Evolutionary conservation across 2,329 filamentous ascomycete genomes (phyloP).

Genomic region (Phialophora verrucosa): DNA sequence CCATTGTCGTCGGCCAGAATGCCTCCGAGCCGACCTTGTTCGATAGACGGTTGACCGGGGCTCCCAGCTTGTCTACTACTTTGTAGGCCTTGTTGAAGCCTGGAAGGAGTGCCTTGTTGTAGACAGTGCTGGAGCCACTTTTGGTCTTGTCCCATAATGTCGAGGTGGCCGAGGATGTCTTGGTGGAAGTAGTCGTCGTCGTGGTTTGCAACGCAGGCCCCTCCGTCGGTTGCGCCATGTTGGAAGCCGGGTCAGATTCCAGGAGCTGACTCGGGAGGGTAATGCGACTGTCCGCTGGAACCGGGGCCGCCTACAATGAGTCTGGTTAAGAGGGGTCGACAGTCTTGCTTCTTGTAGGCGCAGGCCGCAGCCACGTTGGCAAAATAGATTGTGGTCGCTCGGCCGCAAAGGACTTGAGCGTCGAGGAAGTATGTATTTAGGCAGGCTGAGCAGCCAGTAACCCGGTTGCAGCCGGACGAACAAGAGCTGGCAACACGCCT

Average conservation of each 20-base stretch:
- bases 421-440: conserved; percentile 3
- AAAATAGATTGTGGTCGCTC: neutral
- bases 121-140: conserved; percentile 48
- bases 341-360: neutral
- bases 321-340: neutral
- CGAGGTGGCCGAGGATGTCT: conserved; percentile 14
- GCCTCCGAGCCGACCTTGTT: conserved; percentile 82
- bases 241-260: neutral
- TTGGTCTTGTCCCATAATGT: conserved; percentile 63
- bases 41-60: conserved; percentile 78
- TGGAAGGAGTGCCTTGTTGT: conserved; percentile 60
- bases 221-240: conserved; percentile 26
- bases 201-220: conserved; percentile 8
- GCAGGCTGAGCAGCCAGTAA: conserved; percentile 16
- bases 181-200: conserved; percentile 17
- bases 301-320: neutral
- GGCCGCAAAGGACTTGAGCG: conserved; percentile 16
- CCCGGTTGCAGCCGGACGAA: conserved; percentile 32
- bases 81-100: conserved; percentile 77
- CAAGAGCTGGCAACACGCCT: neutral
- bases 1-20: conserved; percentile 84
- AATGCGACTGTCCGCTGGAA: neutral
- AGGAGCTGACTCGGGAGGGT: conserved; percentile 1
- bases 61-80: conserved; percentile 70
- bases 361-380: neutral